Percentiles rank a stretch among this genome's conserved stretches.
phyloP scores from a whole-genome alignment of 1,284 basidiomycete species.

The Cryptococcus wingfieldii region DNA sequence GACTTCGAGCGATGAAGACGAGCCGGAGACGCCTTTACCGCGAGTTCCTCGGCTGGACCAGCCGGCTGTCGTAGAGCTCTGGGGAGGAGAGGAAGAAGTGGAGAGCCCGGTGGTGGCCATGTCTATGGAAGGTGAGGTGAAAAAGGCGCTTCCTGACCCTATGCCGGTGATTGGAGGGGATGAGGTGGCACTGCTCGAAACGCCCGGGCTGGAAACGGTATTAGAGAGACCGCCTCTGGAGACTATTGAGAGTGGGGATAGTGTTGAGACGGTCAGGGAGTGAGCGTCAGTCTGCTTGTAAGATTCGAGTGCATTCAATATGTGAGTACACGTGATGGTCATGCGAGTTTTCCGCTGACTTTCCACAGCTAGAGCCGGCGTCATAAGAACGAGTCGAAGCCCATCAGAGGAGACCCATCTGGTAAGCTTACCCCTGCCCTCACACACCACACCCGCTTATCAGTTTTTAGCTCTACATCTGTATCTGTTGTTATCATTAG shows the following conservation, averaged over 20 bases:
- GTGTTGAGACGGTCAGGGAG: neutral
- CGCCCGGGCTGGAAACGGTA: slow-evolving; percentile 12
- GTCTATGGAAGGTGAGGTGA: neutral
- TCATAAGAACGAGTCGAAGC: too few species aligned
- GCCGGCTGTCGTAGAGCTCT: neutral
- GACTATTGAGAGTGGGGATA: slow-evolving; percentile 9
- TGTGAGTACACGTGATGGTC: too few species aligned
- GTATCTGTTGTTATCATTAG: too few species aligned
- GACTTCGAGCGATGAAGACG: neutral
- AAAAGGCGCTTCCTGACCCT: neutral
- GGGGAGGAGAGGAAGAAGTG: neutral
- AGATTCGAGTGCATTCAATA: too few species aligned
- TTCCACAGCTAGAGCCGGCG: too few species aligned
- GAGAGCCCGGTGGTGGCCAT: neutral
- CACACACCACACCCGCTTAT: too few species aligned
- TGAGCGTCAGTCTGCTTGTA: too few species aligned
- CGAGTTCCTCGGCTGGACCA: neutral
- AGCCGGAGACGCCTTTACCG: neutral
- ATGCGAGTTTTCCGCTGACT: too few species aligned
- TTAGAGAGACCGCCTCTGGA: slow-evolving; percentile 16
- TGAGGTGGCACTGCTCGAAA: slow-evolving; percentile 1
- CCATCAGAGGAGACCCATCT: too few species aligned
- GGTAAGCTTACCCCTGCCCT: too few species aligned
- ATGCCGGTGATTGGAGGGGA: too few species aligned
- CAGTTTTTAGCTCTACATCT: too few species aligned